Conservation (phyloP, 2,329 filamentous ascomycete species). For the Neonectria faginata region DNA sequence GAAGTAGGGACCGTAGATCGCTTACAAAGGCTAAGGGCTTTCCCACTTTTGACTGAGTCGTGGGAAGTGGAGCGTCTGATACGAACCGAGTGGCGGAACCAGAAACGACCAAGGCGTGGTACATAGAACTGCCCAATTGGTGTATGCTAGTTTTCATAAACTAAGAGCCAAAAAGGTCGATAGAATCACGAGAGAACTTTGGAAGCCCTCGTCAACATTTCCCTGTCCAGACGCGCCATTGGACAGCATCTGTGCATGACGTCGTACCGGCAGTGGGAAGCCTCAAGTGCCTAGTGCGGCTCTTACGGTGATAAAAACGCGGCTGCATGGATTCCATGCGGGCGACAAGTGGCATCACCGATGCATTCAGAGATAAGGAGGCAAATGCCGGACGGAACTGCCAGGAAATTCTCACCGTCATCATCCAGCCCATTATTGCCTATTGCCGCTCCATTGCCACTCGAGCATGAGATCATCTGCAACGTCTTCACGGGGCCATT, state of each 20-base stretch:
- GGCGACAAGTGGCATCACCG: constrained; percentile 5
- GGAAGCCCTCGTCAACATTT: neutral
- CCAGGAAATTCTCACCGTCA: neutral
- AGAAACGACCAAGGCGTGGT: neutral
- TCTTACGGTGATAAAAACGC: constrained; percentile 22
- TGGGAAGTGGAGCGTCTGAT: neutral
- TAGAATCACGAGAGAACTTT: neutral
- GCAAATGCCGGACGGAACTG: no score
- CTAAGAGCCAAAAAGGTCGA: neutral
- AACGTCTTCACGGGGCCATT: neutral
- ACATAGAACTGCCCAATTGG: neutral
- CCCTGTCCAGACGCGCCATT: constrained; percentile 2
- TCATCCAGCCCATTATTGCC: neutral
- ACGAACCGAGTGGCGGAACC: neutral
- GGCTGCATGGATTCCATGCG: constrained; percentile 4
- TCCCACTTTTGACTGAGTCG: neutral
- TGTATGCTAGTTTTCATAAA: neutral
- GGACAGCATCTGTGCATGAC: constrained; percentile 5
- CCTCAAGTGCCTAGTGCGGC: constrained; percentile 22
- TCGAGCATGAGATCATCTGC: neutral
- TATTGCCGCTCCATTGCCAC: neutral
- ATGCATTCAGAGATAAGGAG: neutral
- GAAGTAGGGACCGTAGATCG: neutral
- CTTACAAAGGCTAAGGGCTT: neutral
- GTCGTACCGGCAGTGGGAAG: constrained; percentile 19